Base-by-base conservation (phyloP, 768 basidiomycete species). In the Flagelloscypha sp. region DNA sequence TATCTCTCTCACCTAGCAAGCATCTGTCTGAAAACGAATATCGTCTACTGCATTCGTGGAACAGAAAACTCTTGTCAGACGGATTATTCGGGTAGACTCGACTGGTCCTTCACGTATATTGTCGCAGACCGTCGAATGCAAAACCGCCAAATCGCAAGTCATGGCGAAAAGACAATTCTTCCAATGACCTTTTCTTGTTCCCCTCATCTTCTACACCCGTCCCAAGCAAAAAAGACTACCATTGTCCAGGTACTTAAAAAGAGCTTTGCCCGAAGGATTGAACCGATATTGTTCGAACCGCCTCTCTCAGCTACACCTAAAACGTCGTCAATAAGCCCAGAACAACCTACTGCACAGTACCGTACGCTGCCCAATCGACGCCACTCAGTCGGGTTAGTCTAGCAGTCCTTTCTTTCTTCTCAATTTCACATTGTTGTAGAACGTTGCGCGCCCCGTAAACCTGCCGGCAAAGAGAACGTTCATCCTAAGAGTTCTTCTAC, bases 31-130 rank as follows among this genome's bases (percentile, higher is more conserved):
- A 85, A 79, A 53, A 49, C 64, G 2, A 84, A 79, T 36, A 86
- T 87, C 0, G 75, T 86, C 6, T 90, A 87, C 54, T 70, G 70
- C 9, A 77, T 89, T 9, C 68, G 68, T 19, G 87, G 86, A 7
- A 63, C 59, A 20, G 88, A 90, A 52, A 57, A 63, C 10, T 49
- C 57, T 6, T 41, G 31, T 6, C 15, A 38, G 15, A 15, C 35
- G 17, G 31, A 43, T 32, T 56, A 55, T 4, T 54, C 58, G 20
- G 51, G 53, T 15, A 73, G 68, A 38, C 57, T 85, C 12, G 59
- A 61, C 16, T 90, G 88, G 89, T 73, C 74, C 37, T 81, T 92
- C 43, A 81, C 84, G 37, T 92, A 92, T 51, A 49, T 77, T 21
- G 81, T 92, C 7, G 71, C 73, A 25, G 76, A 85, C 43, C 65